Base-by-base conservation (phyloP, 345 rosid species). In the Stellera chamaejasme region DNA sequence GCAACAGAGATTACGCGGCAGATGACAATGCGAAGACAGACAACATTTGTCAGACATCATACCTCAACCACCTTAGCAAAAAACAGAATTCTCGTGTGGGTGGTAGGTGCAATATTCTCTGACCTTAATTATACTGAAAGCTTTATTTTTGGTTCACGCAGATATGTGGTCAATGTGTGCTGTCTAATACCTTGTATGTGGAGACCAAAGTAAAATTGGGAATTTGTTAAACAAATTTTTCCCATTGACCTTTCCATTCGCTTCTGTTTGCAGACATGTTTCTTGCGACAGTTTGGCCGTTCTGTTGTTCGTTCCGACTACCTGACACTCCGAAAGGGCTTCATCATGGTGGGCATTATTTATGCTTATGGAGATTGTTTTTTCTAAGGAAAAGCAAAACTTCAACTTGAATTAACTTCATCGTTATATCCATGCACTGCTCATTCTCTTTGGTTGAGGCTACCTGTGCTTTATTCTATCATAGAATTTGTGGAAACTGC, bases 271-370 rank as follows among this genome's bases (percentile, higher is more conserved):
- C 82, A 93, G 97, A 86, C 79, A 54, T 93, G 99, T 70, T 89
- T 86, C 81, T 84, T 93, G 66, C 75, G 88, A 44, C 97, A 93
- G 69, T 93, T 93, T 56, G 96, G 91, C 56, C 69, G 43, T 39
- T 84, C 99, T n/a, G 96, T 93, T 59, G 94, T 72, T 70, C 96
- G 82, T 61, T 73, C 78, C 48, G 97, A 93, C 69, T 93, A 92
- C 73, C 83, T 92, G 52, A 77, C 90, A 46, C 92, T 93, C 19
- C 88, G 97, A 27, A 82, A 82, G 32, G 96, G 90, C 70, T 93
- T 93, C 79, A 86, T 88, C 62, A 48, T 56, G 82, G 96, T 92
- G 79, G 19, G 77, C 42, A 44, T 47, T 53, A 45, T 62, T 69
- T 42, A 28, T 26, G 42, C 62, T 69, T 42, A 28, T 26, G 42